phyloP scores from a whole-genome alignment of 169 alveolate species.

The Sarcocystis neurona region DNA sequence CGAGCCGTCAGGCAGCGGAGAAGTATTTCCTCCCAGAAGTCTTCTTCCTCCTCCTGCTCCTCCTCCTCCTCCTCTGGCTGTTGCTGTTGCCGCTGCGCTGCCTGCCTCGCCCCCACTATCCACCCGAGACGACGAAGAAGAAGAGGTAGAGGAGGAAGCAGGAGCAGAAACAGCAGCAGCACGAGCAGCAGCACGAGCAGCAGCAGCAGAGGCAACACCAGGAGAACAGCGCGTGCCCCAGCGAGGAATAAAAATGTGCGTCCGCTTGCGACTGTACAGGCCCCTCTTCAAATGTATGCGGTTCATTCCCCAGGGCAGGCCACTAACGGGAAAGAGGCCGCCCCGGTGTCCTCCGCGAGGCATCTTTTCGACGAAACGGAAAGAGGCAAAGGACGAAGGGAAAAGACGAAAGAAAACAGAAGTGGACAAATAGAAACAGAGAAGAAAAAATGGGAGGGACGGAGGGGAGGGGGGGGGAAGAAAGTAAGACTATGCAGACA shows the following conservation, averaged over 20 bases:
- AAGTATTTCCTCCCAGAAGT: slow-evolving; percentile 42
- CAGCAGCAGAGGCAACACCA: background rate
- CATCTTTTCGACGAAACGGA: background rate
- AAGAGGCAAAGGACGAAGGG: background rate
- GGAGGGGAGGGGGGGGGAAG: background rate
- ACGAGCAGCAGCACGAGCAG: no score
- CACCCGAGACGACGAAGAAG: no score
- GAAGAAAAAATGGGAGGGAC: background rate
- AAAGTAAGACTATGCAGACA: background rate
- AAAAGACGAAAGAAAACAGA: background rate
- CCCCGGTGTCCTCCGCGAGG: slow-evolving; percentile 60
- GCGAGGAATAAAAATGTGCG: slow-evolving; percentile 51
- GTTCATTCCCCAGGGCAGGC: slow-evolving; percentile 54
- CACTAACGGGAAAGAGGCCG: slow-evolving; percentile 54
- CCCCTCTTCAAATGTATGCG: slow-evolving; percentile 45
- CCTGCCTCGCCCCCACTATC: no score
- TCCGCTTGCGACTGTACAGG: slow-evolving; percentile 47
- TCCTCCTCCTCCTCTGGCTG: no score
- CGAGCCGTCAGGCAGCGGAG: slow-evolving; percentile 60
- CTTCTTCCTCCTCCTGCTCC: slow-evolving; percentile 43
- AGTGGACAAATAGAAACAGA: background rate
- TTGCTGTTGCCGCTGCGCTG: no score
- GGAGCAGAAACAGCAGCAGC: no score
- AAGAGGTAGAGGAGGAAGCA: background rate
- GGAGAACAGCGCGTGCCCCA: slow-evolving; percentile 24